Base-by-base conservation (phyloP, 2,329 filamentous ascomycete genomes). In the Rhynchosporium agropyri region DNA sequence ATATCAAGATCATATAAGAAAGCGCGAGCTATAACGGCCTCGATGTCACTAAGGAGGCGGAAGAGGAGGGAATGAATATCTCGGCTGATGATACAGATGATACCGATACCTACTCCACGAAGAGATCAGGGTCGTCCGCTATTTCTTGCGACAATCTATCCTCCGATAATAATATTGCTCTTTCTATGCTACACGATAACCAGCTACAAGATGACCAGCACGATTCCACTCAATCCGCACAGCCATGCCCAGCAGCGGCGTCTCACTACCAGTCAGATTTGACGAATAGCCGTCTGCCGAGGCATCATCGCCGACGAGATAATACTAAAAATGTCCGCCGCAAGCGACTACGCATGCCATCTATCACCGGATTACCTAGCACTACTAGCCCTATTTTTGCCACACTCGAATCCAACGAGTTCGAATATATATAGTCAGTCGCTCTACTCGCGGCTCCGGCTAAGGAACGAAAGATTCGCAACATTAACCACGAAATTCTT, bases 1-100 rank as follows among this genome's bases (percentile, higher is more conserved):
- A 67, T 60, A 62, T 50, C 49, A 58, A 67, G 26, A 65, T 60
- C 29, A 64, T 28, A 62, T 43, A 63, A 60, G 50, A 55, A 46
- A 67, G 49, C 40, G 46, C 63, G 58, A 65, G 61, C 48, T 66
- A 64, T 45, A 54, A 31, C 64, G 43, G 50, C 42, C 63, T 62
- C 55, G 54, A 64, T 62, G 59, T 65, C 28, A 66, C 61, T 48
- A 64, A 63, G 61, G 62, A 64, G 65, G n/a, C 58, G 38, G 65
- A 67, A 58, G 61, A 61, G 20, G 53, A 64, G 58, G 50, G 60
- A 42, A 51, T 59, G 54, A 26, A 61, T 65, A 42, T 58, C 58
- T 61, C 58, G 31, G 48, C 38, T 26, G 51, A 58, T 56, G 36
- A 58, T 64, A 49, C 63, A 26, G 60, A 62, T 51, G 46, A 53